phyloP scores from a whole-genome alignment of 306 rosid species.

The Vigna reflexopilosa region DNA sequence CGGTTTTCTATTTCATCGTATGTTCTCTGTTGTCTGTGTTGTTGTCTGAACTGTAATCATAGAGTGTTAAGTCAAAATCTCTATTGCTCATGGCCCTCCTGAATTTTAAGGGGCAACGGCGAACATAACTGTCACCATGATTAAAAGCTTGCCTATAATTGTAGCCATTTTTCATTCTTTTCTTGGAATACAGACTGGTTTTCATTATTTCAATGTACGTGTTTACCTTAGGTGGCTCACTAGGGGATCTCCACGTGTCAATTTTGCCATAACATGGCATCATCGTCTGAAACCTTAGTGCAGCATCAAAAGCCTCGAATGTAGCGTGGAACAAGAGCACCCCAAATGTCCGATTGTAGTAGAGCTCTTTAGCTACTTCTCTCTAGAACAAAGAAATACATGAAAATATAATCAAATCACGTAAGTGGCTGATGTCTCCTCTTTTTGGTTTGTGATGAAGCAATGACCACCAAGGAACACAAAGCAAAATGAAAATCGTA shows the following conservation, averaged over 20 bases:
- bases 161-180: background rate
- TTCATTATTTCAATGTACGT: conserved; percentile 4
- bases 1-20: conserved; percentile 23
- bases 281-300: background rate
- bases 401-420: background rate
- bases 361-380: background rate
- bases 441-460: conserved; percentile 4
- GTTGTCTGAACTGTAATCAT: conserved; percentile 17
- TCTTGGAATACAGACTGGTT: conserved; percentile 2
- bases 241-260: conserved; percentile 1
- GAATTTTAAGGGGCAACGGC: conserved; percentile 10
- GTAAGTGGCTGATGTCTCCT: background rate
- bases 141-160: background rate
- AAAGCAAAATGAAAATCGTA: background rate
- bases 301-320: background rate
- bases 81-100: conserved; percentile 26
- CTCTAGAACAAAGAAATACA: background rate
- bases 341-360: no score
- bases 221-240: background rate
- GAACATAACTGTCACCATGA: background rate
- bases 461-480: background rate
- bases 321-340: background rate
- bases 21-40: conserved; percentile 32
- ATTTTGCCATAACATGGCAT: background rate
- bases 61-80: conserved; percentile 1